Base-by-base conservation (phyloP, 495 filamentous ascomycete genomes). In the Penicillium verhagenii region DNA sequence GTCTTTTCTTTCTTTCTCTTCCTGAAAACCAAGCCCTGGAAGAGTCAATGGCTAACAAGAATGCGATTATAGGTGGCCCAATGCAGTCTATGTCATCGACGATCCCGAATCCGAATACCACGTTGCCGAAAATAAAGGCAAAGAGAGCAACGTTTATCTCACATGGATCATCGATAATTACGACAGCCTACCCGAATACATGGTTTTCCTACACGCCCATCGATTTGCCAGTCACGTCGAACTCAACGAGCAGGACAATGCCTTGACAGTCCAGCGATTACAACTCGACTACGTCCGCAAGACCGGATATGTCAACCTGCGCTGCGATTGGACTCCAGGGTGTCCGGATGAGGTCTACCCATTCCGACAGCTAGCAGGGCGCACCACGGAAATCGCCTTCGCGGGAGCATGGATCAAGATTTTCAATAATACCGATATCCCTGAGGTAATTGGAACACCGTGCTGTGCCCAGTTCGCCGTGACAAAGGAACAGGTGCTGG, bases 391-490 rank as follows among this genome's bases (percentile, higher is more conserved):
- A 23, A 50, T 61, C n/a, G 67, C 65, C 0, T 65, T 67, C 38
- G 57, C 63, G 1, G 63, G 56, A 9, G 71, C 68, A 1, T 82
- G 77, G 71, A 63, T 65, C 16, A 58, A 64, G 14, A 69, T 82
- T 0, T 81, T 82, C 50, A 79, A 79, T 18, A 66, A 67, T 23
- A 72, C 64, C 47, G 29, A 73, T 29, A 54, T 81, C 1, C 81
- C 81, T 0, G 69, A 73, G 1, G 54, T 72, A 0, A 60, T 88
- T 1, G 80, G 69, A 0, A 70, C 72, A 2, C 70, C 80, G 10
- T 91, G 87, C 59, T 90, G 87, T 66, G 80, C 85, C 38, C 88
- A 91, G 66, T 91, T 91, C 54, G 86, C 82, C 0, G 84, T 88
- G 6, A 77, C 78, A 6, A 64, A 74, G 19, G 74, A 80, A 1